Evolutionary conservation across 768 basidiomycete genomes (phyloP).

Genomic region (Boletus rufocinnamomeus): DNA sequence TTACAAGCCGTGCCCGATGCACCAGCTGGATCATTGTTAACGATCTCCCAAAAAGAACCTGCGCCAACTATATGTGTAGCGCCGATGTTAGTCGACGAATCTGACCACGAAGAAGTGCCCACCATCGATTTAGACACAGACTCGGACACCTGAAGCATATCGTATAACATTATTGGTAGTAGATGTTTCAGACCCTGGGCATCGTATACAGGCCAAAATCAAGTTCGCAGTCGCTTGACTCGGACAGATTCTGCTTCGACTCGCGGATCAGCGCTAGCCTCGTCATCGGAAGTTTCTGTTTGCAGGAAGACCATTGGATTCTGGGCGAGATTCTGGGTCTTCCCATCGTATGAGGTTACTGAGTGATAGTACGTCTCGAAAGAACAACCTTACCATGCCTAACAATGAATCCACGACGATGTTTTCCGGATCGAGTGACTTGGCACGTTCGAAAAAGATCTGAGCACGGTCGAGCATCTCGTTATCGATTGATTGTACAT

Average conservation of each 20-base stretch:
- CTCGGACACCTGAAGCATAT: constrained; percentile 49
- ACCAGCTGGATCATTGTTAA: neutral
- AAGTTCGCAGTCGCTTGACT: constrained; percentile 22
- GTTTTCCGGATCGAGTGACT: constrained; percentile 58
- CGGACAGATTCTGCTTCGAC: neutral
- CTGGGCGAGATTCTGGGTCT: constrained; percentile 31
- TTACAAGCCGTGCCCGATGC: neutral
- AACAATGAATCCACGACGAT: constrained; percentile 54
- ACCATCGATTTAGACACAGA: constrained; percentile 78
- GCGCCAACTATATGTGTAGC: neutral
- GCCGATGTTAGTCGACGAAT: constrained; percentile 34
- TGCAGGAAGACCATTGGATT: constrained; percentile 6
- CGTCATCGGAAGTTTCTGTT: constrained; percentile 40
- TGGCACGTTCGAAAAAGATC: constrained; percentile 65
- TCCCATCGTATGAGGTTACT: neutral
- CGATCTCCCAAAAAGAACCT: constrained; percentile 9
- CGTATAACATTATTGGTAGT: neutral
- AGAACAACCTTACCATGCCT: constrained; percentile 43
- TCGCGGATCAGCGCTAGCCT: constrained; percentile 17
- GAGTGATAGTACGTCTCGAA: neutral
- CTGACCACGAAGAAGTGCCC: constrained; percentile 78
- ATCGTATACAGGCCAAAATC: neutral
- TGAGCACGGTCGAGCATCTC: constrained; percentile 51
- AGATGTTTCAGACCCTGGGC: neutral
- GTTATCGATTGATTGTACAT: constrained; percentile 33